Conservation (phyloP, 1,284 basidiomycete species). For the Inonotus hispidus region DNA sequence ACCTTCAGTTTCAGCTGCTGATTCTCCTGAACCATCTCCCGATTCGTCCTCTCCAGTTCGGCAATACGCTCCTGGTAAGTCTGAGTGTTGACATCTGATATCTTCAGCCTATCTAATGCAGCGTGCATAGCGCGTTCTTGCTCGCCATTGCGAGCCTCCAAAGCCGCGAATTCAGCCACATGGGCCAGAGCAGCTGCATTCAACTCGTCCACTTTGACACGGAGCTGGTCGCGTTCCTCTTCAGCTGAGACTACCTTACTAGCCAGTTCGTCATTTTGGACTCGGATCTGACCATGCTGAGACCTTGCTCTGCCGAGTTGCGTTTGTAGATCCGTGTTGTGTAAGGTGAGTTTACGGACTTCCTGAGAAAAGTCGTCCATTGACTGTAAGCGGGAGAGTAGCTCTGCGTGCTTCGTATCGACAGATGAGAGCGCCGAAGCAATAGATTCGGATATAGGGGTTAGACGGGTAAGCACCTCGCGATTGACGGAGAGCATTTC, state of each 20-base stretch:
- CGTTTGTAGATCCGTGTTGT: conserved; percentile 61
- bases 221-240: conserved; percentile 55
- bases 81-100: conserved; percentile 61
- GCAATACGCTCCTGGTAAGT: conserved; percentile 51
- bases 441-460: conserved; percentile 53
- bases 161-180: conserved; percentile 39
- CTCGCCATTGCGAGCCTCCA: conserved; percentile 54
- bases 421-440: conserved; percentile 48
- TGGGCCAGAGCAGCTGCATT: conserved; percentile 42
- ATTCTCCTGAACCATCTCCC: conserved; percentile 48
- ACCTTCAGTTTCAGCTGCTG: conserved; percentile 56
- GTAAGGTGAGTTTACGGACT: conserved; percentile 43
- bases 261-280: conserved; percentile 67
- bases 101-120: conserved; percentile 61
- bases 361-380: conserved; percentile 61
- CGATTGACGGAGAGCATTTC: conserved; percentile 46
- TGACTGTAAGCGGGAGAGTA: conserved; percentile 49
- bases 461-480: conserved; percentile 47
- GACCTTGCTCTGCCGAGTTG: conserved; percentile 70
- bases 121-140: conserved; percentile 64
- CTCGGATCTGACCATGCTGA: conserved; percentile 70
- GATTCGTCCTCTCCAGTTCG: conserved; percentile 55
- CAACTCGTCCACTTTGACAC: conserved; percentile 47
- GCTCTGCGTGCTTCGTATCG: conserved; percentile 56
- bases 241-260: conserved; percentile 59